A percentile compares a stretch with the other conserved stretches of the same genome.
These are phyloP conservation scores for Quercus engelmannii DNA, from an alignment of 306 rosid species.

Conservation along the genomic window DNA sequence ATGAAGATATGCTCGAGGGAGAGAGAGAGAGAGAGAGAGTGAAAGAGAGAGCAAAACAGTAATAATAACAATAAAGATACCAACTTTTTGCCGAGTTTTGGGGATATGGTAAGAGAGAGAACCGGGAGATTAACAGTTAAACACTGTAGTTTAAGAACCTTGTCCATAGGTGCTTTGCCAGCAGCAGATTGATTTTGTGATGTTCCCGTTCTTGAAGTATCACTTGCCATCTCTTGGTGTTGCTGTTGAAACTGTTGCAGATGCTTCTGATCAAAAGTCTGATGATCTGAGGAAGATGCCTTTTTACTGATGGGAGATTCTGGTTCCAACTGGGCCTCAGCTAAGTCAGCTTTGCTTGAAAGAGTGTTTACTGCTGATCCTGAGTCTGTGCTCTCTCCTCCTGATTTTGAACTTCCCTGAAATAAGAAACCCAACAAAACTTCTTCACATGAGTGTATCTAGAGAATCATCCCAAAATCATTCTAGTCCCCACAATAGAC, in stretches of 20 bases:
- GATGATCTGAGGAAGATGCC: conserved; percentile 55
- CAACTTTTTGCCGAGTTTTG: conserved; percentile 43
- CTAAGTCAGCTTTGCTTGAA: conserved; percentile 62
- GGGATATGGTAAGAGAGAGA: conserved; percentile 30
- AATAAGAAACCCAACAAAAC: conserved; percentile 13
- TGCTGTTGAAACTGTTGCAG: conserved; percentile 28
- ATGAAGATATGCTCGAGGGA: conserved; percentile 31
- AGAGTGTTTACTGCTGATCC: conserved; percentile 70
- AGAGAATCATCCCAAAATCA: background rate
- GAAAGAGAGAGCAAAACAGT: conserved; percentile 19
- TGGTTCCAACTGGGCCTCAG: conserved; percentile 59
- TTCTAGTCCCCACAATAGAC: background rate
- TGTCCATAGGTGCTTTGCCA: conserved; percentile 57
- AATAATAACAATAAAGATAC: conserved; percentile 39
- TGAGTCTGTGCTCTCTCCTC: conserved; percentile 85
- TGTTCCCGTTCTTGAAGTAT: conserved; percentile 37
- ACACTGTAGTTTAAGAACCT: conserved; percentile 46
- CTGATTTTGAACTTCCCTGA: conserved; percentile 80
- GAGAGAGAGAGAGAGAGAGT: background rate
- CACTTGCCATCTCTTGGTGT: conserved; percentile 48
- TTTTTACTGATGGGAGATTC: conserved; percentile 74
- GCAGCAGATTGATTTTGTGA: conserved; percentile 62
- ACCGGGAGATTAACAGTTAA: conserved; percentile 33
- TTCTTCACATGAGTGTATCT: conserved; percentile 11
- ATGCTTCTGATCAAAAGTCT: conserved; percentile 47